phyloP scores from a whole-genome alignment of 192 early-diverging fungal species.

The Entomortierella parvispora region DNA sequence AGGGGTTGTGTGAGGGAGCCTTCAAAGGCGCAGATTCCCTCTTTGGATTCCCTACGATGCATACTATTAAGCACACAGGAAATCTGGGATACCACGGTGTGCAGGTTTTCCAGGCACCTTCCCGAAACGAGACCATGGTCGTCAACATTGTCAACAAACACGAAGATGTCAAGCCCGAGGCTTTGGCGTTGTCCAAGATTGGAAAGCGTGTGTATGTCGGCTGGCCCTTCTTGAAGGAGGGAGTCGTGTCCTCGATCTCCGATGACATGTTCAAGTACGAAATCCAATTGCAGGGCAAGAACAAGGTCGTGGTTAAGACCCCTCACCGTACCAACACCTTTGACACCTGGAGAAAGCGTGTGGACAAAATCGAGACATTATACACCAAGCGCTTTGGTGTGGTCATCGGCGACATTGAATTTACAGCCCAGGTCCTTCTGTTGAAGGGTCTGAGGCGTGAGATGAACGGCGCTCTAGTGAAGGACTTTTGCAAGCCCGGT shows the following conservation, averaged over 20 bases:
- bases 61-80: conserved; percentile 79
- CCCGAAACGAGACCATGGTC: conserved; percentile 77
- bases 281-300: conserved; percentile 55
- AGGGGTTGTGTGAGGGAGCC: conserved; percentile 73
- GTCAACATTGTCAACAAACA: conserved; percentile 66
- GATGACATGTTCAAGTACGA: conserved; percentile 75
- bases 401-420: conserved; percentile 74
- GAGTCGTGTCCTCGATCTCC: conserved; percentile 75
- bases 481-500: conserved; percentile 69
- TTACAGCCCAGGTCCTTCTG: conserved; percentile 64
- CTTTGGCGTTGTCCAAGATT: conserved; percentile 63
- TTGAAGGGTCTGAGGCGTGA: conserved; percentile 70
- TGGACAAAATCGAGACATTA: conserved; percentile 66
- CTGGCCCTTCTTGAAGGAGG: conserved; percentile 93
- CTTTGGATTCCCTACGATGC: conserved; percentile 91
- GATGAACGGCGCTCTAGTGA: conserved; percentile 77
- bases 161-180: conserved; percentile 62
- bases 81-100: conserved; percentile 82
- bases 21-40: conserved; percentile 67
- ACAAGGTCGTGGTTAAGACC: conserved; percentile 56
- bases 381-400: conserved; percentile 80
- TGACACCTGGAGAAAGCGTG: conserved; percentile 66
- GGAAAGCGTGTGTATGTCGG: conserved; percentile 73
- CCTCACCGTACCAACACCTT: conserved; percentile 53
- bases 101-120: conserved; percentile 71